A percentile compares a stretch with the other conserved stretches of the same genome.
Conservation (phyloP, 495 filamentous ascomycete genomes). For the Pseudevernia furfuracea region DNA sequence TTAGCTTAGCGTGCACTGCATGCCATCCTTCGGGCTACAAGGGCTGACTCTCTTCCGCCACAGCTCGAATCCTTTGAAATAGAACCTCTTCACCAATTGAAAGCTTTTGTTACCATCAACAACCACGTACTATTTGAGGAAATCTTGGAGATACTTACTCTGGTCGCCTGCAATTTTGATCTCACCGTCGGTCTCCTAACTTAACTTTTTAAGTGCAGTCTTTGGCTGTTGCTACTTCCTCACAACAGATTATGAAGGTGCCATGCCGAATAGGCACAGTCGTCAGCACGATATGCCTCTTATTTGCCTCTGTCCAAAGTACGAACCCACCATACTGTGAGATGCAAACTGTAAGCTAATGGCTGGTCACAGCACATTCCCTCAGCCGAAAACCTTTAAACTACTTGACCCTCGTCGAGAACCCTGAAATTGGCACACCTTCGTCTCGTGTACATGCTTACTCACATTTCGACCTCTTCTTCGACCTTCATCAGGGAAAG, state of each 20-base stretch:
- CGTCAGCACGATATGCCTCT: constrained; percentile 16
- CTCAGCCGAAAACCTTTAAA: constrained; percentile 63
- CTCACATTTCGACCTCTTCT: constrained; percentile 74
- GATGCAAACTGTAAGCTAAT: constrained; percentile 15
- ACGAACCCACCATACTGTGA: constrained; percentile 1
- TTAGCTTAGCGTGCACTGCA: background rate
- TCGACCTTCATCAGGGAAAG: constrained; percentile 57
- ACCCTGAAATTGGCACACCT: constrained; percentile 68
- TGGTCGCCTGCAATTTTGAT: background rate
- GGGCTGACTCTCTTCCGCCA: background rate
- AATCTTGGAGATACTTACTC: background rate
- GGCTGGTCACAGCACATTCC: constrained; percentile 14
- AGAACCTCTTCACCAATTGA: background rate
- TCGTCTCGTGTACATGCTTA: constrained; percentile 70
- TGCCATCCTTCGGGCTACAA: background rate
- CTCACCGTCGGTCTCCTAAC: background rate
- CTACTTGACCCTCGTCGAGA: constrained; percentile 64
- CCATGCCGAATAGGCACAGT: constrained; percentile 23
- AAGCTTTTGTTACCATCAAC: background rate
- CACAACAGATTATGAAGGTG: constrained; percentile 20
- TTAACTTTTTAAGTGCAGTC: constrained; percentile 2
- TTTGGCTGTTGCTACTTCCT: constrained; percentile 3
- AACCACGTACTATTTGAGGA: background rate
- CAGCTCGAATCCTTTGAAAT: background rate
- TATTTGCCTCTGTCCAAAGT: constrained; percentile 25